phyloP scores from a whole-genome alignment of 108 stramenopile species.

The Aureococcus anophagefferens region DNA sequence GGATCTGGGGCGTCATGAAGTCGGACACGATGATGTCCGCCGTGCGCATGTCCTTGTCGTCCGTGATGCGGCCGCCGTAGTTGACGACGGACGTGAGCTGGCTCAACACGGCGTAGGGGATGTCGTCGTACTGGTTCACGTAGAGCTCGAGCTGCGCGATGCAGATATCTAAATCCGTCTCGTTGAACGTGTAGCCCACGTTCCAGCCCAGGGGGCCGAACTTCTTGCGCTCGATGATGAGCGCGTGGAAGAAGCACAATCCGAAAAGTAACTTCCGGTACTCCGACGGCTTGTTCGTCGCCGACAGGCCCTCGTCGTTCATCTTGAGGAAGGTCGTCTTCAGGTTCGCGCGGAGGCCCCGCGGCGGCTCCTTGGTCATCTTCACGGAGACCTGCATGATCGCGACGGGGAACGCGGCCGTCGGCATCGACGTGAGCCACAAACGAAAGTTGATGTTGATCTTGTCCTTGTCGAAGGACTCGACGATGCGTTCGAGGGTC shows the following conservation, averaged over 20 bases:
- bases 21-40: conserved; percentile 51
- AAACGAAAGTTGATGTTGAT: conserved; percentile 43
- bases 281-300: conserved; percentile 27
- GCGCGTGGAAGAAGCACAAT: conserved; percentile 57
- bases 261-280: conserved; percentile 49
- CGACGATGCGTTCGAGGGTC: conserved; percentile 49
- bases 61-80: conserved; percentile 62
- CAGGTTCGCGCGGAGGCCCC: conserved; percentile 52
- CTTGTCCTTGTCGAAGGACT: conserved; percentile 39
- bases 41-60: conserved; percentile 65
- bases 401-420: conserved; percentile 41
- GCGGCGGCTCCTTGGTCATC: conserved; percentile 59
- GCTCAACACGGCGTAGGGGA: conserved; percentile 44
- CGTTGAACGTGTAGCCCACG: conserved; percentile 62
- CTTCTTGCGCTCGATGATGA: conserved; percentile 51
- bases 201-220: conserved; percentile 64
- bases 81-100: conserved; percentile 50
- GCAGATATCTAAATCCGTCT: conserved; percentile 58
- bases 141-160: conserved; percentile 50
- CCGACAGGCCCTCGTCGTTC: conserved; percentile 30
- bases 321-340: conserved; percentile 38
- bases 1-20: conserved; percentile 42
- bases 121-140: conserved; percentile 45
- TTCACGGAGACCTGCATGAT: conserved; percentile 55
- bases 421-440: conserved; percentile 59